Evolutionary conservation across 2,329 filamentous ascomycete genomes (phyloP).

Genomic region (Xylariaceae sp.): DNA sequence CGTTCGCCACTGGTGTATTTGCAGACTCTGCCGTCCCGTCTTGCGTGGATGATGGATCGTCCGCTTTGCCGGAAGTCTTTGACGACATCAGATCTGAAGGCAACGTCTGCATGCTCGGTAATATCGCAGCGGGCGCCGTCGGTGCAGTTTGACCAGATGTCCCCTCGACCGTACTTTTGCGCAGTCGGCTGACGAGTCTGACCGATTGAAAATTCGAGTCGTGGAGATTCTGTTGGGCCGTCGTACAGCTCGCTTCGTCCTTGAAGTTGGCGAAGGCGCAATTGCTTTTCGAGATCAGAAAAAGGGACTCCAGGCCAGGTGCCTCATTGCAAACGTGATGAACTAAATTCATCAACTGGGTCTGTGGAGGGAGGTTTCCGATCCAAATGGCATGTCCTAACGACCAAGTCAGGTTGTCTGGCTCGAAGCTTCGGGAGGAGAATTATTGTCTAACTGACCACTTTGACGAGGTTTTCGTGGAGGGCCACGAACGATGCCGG

Average conservation of each 20-base stretch:
- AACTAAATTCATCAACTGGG: constrained; percentile 77
- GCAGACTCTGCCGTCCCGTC: constrained; percentile 20
- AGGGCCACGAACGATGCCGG: constrained; percentile 46
- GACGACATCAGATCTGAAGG: constrained; percentile 17
- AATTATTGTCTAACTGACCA: constrained; percentile 40
- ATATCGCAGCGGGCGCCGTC: constrained; percentile 48
- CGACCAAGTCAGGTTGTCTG: constrained; percentile 8
- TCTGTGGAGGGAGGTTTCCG: constrained; percentile 82
- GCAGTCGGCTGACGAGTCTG: constrained; percentile 76
- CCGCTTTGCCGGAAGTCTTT: constrained; percentile 13
- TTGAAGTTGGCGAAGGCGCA: constrained; percentile 96
- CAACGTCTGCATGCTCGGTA: constrained; percentile 23
- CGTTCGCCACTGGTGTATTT: constrained; percentile 18
- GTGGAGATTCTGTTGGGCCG: constrained; percentile 78
- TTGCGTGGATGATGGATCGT: constrained; percentile 14
- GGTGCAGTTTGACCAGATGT: constrained; percentile 46
- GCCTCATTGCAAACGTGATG: constrained; percentile 82
- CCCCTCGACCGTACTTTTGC: constrained; percentile 46
- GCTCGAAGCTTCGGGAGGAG: constrained; percentile 1
- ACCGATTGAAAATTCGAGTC: constrained; percentile 86
- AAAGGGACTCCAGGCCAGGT: constrained; percentile 76
- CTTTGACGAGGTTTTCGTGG: constrained; percentile 56
- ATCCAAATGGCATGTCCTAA: constrained; percentile 88
- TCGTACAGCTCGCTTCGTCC: constrained; percentile 67
- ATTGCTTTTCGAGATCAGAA: constrained; percentile 94